Evolutionary conservation across 2,329 filamentous ascomycete species (phyloP).

Genomic region (Penicillium sp.): DNA sequence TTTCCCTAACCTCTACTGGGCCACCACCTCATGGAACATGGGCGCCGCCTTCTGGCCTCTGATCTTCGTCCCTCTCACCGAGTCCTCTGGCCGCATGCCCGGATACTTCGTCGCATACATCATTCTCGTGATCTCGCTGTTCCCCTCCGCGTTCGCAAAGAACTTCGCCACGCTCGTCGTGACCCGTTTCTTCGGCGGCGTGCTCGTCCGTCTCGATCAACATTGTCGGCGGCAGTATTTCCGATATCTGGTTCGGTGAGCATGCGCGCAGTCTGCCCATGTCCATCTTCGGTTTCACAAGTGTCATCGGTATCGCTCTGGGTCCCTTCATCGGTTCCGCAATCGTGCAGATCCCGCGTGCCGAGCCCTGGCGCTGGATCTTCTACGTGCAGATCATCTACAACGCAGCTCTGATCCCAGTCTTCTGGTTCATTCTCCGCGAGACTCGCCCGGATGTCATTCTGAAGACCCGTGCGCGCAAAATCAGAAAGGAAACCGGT

Average conservation of each 20-base stretch:
- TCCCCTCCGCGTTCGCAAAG: conserved; percentile 46
- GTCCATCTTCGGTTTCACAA: conserved; percentile 44
- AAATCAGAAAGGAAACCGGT: conserved; percentile 38
- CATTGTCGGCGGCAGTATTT: conserved; percentile 38
- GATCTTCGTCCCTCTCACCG: conserved; percentile 35
- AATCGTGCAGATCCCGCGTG: conserved; percentile 35
- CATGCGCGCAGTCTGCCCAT: conserved; percentile 43
- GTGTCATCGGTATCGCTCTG: conserved; percentile 44
- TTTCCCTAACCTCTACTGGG: conserved; percentile 36
- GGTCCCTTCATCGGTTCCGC: conserved; percentile 47
- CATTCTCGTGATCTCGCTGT: conserved; percentile 43
- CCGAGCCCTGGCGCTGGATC: conserved; percentile 45
- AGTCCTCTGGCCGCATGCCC: conserved; percentile 45
- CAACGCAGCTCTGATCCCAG: conserved; percentile 42
- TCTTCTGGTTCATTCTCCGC: conserved; percentile 43
- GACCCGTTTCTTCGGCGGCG: conserved; percentile 48
- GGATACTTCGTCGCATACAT: conserved; percentile 48
- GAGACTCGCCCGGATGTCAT: conserved; percentile 47
- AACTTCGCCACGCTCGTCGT: conserved; percentile 50
- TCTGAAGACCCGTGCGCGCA: conserved; percentile 36
- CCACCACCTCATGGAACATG: conserved; percentile 39
- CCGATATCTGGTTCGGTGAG: conserved; percentile 40
- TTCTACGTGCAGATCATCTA: conserved; percentile 47
- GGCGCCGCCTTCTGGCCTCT: conserved; percentile 38
- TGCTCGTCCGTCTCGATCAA: conserved; percentile 47